Evolutionary conservation across 116 monocot genomes (phyloP).

Genomic region (Zostera marina): DNA sequence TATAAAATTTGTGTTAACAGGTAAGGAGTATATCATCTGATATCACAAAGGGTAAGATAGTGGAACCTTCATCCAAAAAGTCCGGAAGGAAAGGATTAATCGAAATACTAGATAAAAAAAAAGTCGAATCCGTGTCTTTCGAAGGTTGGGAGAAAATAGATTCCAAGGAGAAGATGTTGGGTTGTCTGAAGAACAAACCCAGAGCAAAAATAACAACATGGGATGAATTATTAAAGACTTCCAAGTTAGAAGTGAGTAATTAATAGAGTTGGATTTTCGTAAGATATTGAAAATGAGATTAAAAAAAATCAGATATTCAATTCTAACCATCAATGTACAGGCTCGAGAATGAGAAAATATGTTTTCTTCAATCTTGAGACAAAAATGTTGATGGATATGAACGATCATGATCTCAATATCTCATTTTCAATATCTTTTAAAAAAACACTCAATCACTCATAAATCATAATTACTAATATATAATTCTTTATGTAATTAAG

Average conservation of each 20-base stretch:
- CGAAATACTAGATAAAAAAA: conserved; percentile 36
- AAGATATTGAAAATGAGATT: too few relatives aligned
- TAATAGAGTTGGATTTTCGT: too few relatives aligned
- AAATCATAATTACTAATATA: too few relatives aligned
- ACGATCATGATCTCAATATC: too few relatives aligned
- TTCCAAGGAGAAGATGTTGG: conserved; percentile 49
- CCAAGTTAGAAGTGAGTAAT: background rate
- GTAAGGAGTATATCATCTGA: conserved; percentile 73
- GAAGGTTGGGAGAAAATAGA: conserved; percentile 85
- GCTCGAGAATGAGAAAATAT: too few relatives aligned
- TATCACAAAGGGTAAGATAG: conserved; percentile 26
- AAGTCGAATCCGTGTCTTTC: conserved; percentile 42
- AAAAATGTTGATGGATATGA: too few relatives aligned
- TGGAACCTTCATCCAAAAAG: conserved; percentile 16
- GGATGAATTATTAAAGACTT: conserved; percentile 39
- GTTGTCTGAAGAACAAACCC: conserved; percentile 51
- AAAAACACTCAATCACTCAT: too few relatives aligned
- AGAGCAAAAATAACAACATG: conserved; percentile 70
- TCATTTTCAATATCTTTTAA: too few relatives aligned
- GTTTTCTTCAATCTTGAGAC: too few relatives aligned
- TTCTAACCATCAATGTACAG: too few relatives aligned
- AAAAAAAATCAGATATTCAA: too few relatives aligned
- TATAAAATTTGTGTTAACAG: conserved; percentile 21
- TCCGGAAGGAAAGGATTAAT: conserved; percentile 64
- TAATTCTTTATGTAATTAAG: too few relatives aligned